Evolutionary conservation across 2,329 filamentous ascomycete species (phyloP).

Genomic region (Fusarium sp.): DNA sequence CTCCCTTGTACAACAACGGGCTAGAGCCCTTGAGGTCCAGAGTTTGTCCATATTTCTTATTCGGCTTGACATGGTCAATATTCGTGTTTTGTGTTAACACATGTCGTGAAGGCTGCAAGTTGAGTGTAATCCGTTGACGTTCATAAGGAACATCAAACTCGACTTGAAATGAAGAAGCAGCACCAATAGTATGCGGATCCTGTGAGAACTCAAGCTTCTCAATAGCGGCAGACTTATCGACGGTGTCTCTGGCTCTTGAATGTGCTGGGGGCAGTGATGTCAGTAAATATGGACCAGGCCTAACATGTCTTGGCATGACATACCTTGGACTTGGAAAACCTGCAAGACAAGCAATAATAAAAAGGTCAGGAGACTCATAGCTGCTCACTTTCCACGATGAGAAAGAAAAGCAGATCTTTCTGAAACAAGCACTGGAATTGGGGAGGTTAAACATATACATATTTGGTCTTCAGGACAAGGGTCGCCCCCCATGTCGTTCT

Average conservation of each 20-base stretch:
- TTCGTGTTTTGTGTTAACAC: constrained; percentile 26
- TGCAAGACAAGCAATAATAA: constrained; percentile 13
- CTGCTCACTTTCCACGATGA: not conserved
- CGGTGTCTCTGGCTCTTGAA: constrained; percentile 8
- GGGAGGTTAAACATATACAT: constrained; percentile 2
- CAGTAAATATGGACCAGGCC: not conserved
- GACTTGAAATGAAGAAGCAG: constrained; percentile 28
- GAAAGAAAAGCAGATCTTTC: not conserved
- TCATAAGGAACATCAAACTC: constrained; percentile 22
- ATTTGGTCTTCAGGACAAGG: too few relatives aligned
- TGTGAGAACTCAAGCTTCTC: constrained; percentile 19
- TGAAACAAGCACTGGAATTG: not conserved
- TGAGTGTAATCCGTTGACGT: constrained; percentile 10
- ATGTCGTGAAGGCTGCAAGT: constrained; percentile 25
- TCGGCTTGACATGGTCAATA: constrained; percentile 17
- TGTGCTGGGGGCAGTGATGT: constrained; percentile 6
- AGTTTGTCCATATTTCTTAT: not conserved
- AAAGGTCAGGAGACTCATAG: constrained; percentile 18
- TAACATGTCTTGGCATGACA: not conserved
- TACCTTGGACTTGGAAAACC: constrained; percentile 18
- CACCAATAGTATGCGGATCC: constrained; percentile 6
- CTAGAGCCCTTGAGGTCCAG: not conserved
- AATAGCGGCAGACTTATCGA: constrained; percentile 13
- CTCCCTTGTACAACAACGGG: constrained; percentile 29
- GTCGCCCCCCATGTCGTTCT: constrained; percentile 9